A percentile compares a stretch with the other conserved stretches of the same genome.
These are phyloP conservation scores for Tuctoria greenei DNA, from an alignment of 176 grass and related monocot species.

Conservation along the genomic window DNA sequence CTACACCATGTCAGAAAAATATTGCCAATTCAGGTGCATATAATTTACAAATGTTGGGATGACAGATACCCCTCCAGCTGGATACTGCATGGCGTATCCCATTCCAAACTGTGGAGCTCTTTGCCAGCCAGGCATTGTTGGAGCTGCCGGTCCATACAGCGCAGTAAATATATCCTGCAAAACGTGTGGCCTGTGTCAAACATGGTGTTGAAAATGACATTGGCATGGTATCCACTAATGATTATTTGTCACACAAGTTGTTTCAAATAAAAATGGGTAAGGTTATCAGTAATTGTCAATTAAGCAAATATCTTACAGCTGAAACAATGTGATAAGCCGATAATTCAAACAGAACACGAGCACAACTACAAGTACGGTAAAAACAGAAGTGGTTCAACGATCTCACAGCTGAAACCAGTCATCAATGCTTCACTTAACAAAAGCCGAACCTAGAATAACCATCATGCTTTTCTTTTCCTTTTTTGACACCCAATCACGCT, in stretches of 20 bases:
- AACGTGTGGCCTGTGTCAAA: conserved; percentile 25
- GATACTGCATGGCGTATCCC: conserved; percentile 86
- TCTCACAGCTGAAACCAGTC: background rate
- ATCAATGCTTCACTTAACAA: background rate
- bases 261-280: background rate
- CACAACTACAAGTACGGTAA: conserved; percentile 7
- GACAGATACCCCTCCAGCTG: conserved; percentile 58
- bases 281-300: background rate
- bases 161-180: conserved; percentile 86
- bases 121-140: conserved; percentile 65
- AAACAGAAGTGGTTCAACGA: background rate
- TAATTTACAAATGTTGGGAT: conserved; percentile 21
- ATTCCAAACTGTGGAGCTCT: conserved; percentile 71
- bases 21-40: conserved; percentile 4
- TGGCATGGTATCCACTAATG: background rate
- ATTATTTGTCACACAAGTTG: background rate
- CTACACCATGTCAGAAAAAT: conserved; percentile 28
- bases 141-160: conserved; percentile 62
- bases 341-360: background rate
- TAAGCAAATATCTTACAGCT: conserved; percentile 16
- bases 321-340: background rate
- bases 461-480: background rate
- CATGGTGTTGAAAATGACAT: conserved; percentile 22
- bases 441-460: background rate
- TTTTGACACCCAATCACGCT: background rate